Evolutionary conservation across 108 stramenopile genomes (phyloP), one percentile per base, ranked within the genome.

Genomic region (Ochromonas danica): DNA sequence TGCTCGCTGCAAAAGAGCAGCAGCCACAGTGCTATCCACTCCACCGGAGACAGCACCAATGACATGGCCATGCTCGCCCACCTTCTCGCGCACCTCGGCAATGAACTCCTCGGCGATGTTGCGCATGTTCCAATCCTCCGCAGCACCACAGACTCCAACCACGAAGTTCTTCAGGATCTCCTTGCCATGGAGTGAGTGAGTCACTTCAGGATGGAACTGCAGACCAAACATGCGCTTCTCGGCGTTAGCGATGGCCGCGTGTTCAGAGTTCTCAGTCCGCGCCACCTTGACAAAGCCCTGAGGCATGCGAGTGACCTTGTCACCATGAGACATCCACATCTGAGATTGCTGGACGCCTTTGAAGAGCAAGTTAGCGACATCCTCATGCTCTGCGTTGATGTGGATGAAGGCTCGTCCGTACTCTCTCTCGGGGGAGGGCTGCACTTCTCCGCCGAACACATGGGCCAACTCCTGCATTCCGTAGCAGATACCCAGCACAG

Each of bases 311-410:
- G 63, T 67, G 25, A 67, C 63, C 84, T 96, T 97, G 79, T 99
- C 98, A n/a, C 96, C 96, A 85, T 99, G 98, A 74, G 92, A 93
- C 98, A 99, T 99, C 97, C 97, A 98, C 90, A 98, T 91, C 80
- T 89, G 88, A 80, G 93, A 89, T 39, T 91, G 88, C 14, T 90
- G 84, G 35, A 94, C 82, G 39, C 89, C 94, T 2, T 89, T 90
- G 70, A 96, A 89, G n/a, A 97, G 71, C 2, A 2, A 40, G 40
- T 62, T 81, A 1, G 61, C 72, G 25, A 81, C 83, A 1, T 62
- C 81, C 43, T 42, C 62, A 83, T 93, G 91, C 27, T 86, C 90
- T 31, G 85, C 88, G 25, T 87, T 84, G 2, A 89, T 86, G 60
- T 81, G 77, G 2, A 96, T 92, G 62, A 89, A 86, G 28, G 98